phyloP scores from a whole-genome alignment of 257 asterid genomes.

The Solanum megistacrolobum region DNA sequence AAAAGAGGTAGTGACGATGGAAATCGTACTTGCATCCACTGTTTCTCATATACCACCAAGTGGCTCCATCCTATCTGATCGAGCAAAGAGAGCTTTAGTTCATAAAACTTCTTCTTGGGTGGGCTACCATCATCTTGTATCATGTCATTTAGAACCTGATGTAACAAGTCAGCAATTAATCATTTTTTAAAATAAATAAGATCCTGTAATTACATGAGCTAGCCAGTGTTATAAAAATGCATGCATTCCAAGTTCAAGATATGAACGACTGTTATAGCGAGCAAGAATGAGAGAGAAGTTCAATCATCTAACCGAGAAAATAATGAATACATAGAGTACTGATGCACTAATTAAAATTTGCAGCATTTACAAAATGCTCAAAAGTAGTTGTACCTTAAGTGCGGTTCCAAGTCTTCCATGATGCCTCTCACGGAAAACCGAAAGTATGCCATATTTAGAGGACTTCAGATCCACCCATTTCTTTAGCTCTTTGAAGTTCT shows the following conservation, averaged over 20 bases:
- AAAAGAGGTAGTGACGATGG: conserved; percentile 67
- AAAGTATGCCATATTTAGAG: conserved; percentile 58
- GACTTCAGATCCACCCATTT: conserved; percentile 87
- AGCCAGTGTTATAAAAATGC: neutral
- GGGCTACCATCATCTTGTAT: conserved; percentile 75
- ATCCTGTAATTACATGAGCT: neutral
- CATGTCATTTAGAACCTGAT: conserved; percentile 62
- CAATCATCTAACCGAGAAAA: neutral
- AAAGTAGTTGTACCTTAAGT: conserved; percentile 47
- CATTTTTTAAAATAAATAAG: neutral
- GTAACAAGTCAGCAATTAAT: neutral
- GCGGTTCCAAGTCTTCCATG: conserved; percentile 78
- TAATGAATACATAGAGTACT: neutral
- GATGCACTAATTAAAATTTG: neutral
- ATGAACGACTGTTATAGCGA: neutral
- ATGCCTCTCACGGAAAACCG: conserved; percentile 59
- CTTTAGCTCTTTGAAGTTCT: conserved; percentile 79
- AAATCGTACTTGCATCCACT: conserved; percentile 81
- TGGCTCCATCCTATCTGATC: conserved; percentile 74
- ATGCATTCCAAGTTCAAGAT: neutral
- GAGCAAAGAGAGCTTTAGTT: conserved; percentile 63
- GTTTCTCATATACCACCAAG: conserved; percentile 61
- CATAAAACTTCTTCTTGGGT: conserved; percentile 74
- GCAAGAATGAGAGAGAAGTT: neutral
- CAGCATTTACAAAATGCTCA: neutral